These are phyloP conservation scores for Circinella umbellata DNA, from an alignment of 371 early-diverging fungal species.

Conservation along the genomic window DNA sequence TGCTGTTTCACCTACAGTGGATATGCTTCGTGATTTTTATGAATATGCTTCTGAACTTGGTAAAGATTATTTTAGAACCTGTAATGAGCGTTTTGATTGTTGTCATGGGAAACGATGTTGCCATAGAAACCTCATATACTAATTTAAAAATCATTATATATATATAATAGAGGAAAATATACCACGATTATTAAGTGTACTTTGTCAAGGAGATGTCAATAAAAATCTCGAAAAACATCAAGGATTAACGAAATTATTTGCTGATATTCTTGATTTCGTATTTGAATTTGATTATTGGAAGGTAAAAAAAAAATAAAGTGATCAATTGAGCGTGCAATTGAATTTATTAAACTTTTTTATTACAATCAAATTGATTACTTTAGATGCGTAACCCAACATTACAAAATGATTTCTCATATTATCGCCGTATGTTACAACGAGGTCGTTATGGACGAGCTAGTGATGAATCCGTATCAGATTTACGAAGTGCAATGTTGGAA, in stretches of 20 bases:
- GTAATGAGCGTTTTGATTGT: no score
- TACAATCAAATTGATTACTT: no score
- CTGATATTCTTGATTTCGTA: conserved; percentile 85
- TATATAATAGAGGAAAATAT: conserved; percentile 65
- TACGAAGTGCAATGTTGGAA: conserved; percentile 68
- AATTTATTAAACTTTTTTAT: background rate
- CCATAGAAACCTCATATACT: background rate
- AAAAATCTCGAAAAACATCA: conserved; percentile 76
- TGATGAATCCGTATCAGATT: conserved; percentile 34
- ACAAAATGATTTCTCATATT: conserved; percentile 97
- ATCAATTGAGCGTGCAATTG: no score
- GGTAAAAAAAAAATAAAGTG: conserved; percentile 41
- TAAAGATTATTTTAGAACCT: conserved; percentile 24
- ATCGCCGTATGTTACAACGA: conserved; percentile 87
- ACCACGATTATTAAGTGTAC: conserved; percentile 72
- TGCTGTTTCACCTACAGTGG: conserved; percentile 80
- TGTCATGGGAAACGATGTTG: no score
- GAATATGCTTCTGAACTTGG: conserved; percentile 77
- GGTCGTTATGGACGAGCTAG: conserved; percentile 43
- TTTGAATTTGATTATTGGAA: conserved; percentile 92
- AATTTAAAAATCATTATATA: background rate
- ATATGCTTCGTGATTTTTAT: conserved; percentile 80
- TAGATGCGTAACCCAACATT: conserved; percentile 90
- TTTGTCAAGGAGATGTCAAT: conserved; percentile 74
- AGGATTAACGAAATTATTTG: conserved; percentile 80